Evolutionary conservation across 1,284 basidiomycete genomes (phyloP).

Genomic region (Melampsora abietis-canadensis): DNA sequence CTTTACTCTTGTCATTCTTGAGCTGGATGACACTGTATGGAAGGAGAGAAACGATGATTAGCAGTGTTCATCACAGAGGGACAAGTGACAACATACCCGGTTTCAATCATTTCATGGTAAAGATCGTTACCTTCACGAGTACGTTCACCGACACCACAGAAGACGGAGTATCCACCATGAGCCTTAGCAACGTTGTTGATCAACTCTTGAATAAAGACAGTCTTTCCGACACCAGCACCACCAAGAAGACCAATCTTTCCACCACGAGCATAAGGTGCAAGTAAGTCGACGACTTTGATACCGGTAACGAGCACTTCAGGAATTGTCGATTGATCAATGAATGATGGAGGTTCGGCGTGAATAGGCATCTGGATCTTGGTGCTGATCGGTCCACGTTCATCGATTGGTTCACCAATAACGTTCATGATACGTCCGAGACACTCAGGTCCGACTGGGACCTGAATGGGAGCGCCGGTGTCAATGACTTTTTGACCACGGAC

Average conservation of each 20-base stretch:
- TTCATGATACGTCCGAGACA: conserved; percentile 99
- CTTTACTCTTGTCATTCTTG: conserved; percentile 69
- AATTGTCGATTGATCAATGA: conserved; percentile 96
- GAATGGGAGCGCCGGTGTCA: conserved; percentile 93
- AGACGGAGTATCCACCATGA: conserved; percentile 99
- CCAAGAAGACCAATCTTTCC: conserved; percentile 99
- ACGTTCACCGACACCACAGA: conserved; percentile 99
- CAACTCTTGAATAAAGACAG: conserved; percentile 96
- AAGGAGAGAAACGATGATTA: neutral
- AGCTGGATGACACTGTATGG: conserved; percentile 98
- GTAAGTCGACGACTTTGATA: conserved; percentile 99
- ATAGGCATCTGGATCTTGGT: conserved; percentile 68
- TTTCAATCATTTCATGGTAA: conserved; percentile 33
- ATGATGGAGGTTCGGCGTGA: conserved; percentile 91
- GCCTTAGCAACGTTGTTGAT: conserved; percentile 99
- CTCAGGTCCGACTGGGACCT: conserved; percentile 87
- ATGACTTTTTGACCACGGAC: conserved; percentile 96
- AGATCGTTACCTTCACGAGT: conserved; percentile 96
- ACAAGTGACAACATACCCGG: neutral
- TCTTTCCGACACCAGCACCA: conserved; percentile 99
- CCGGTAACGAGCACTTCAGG: conserved; percentile 98
- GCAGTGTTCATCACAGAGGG: neutral
- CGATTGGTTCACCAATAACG: conserved; percentile 99
- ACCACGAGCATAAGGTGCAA: conserved; percentile 98
- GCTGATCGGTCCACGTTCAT: conserved; percentile 93